These are phyloP conservation scores for Suillus paluster DNA, from an alignment of 768 basidiomycete genomes.

Conservation along the genomic window DNA sequence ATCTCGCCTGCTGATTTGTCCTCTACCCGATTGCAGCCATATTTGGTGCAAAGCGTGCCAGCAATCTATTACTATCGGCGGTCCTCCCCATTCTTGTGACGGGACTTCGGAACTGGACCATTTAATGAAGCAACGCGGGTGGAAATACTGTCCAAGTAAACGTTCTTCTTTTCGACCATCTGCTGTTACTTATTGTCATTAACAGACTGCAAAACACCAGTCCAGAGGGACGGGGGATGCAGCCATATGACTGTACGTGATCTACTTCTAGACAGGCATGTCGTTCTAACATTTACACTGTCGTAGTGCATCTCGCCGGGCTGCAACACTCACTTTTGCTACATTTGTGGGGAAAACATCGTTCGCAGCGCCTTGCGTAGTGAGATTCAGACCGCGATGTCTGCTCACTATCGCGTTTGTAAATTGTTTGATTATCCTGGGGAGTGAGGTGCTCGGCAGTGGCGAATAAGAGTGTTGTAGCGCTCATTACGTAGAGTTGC, in stretches of 20 bases:
- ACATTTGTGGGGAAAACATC: slow-evolving; percentile 52
- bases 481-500: not conserved
- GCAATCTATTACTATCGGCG: slow-evolving; percentile 39
- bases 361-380: slow-evolving; percentile 40
- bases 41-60: slow-evolving; percentile 68
- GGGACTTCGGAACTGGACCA: slow-evolving; percentile 57
- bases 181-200: not conserved
- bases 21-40: slow-evolving; percentile 48
- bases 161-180: not conserved
- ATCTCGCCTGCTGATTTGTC: slow-evolving; percentile 50
- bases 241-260: slow-evolving; percentile 61
- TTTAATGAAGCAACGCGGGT: slow-evolving; percentile 57
- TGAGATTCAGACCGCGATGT: slow-evolving; percentile 36
- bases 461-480: not conserved
- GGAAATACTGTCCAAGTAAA: slow-evolving; percentile 67
- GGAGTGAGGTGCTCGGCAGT: not conserved
- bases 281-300: not conserved
- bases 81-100: slow-evolving; percentile 59
- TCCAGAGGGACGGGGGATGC: slow-evolving; percentile 56
- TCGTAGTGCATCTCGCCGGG: slow-evolving; percentile 56
- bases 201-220: slow-evolving; percentile 50
- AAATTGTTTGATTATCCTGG: slow-evolving; percentile 39
- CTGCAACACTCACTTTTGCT: slow-evolving; percentile 67
- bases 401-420: slow-evolving; percentile 40
- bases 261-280: not conserved